Evolutionary conservation across 257 asterid species (phyloP), one percentile per base, ranked within the genome.

Genomic region (Scutellaria galericulata): DNA sequence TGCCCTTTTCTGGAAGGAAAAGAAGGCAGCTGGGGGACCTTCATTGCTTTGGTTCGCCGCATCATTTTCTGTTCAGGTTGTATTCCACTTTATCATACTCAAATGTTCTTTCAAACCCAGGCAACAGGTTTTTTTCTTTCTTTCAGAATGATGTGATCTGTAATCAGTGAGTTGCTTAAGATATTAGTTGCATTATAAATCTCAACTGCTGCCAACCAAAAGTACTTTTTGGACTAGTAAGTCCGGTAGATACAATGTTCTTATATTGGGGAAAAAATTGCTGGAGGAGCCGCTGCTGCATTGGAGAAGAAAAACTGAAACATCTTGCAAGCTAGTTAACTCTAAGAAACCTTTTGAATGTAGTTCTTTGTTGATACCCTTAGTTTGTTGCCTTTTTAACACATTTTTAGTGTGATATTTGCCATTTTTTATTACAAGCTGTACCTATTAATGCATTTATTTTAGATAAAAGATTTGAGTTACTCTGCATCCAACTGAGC

Each of bases 31-130:
- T 61, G 83, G 86, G 52, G 84, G 99, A 80, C 99, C 98, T 52
- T 92, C 98, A 48, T 68, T 88, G 71, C 75, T 90, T 62, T 95
- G 99, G 99, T 86, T 86, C 80, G 56, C 81, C 56, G 84, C 94
- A 18, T 74, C 91, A 53, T 73, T 84, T 71, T 77, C 75, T 55
- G 70, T 88, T 62, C 99, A 95, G 99, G 99, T 95, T 77, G 79
- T 81, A 55, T 66, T 77, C 62, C 75, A 50, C 14, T 76, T 72
- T 53, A 39, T 20, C 9, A 27, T 77, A 55, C 74, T 66, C 40
- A 41, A 11, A 54, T 81, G 58, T 53, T 71, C 66, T 73, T 55
- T 31, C 47, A 54, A 68, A 62, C 57, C 27, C 63, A 10, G 51
- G 39, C 66, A 60, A 69, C 35, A 24, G 27, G 18, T 7, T 13